Evolutionary conservation across 768 basidiomycete species (phyloP).

Genomic region (Russula sp.): DNA sequence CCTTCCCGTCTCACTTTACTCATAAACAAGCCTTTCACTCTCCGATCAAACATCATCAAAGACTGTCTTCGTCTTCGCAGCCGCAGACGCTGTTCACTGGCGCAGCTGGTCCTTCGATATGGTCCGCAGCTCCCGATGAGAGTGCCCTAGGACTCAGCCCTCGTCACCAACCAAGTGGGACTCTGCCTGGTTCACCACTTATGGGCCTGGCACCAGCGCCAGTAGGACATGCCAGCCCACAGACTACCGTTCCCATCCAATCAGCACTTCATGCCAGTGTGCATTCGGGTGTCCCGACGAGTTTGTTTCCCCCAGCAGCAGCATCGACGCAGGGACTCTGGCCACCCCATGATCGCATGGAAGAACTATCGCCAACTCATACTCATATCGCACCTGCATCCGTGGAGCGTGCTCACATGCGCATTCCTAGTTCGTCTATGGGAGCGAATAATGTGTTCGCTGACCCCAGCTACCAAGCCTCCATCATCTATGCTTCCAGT

Average conservation of each 20-base stretch:
- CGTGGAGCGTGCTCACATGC: conserved; percentile 8
- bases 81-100: conserved; percentile 51
- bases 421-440: conserved; percentile 12
- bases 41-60: conserved; percentile 26
- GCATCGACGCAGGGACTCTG: conserved; percentile 21
- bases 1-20: conserved; percentile 19
- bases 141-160: conserved; percentile 27
- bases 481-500: conserved; percentile 24
- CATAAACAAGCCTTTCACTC: conserved; percentile 21
- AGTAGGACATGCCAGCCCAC: conserved; percentile 12
- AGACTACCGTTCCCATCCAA: neutral
- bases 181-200: conserved; percentile 14
- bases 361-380: conserved; percentile 11
- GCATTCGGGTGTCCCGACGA: conserved; percentile 2
- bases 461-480: conserved; percentile 12
- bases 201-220: conserved; percentile 9
- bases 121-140: conserved; percentile 60
- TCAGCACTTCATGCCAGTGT: conserved; percentile 1
- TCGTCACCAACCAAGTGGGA: conserved; percentile 17
- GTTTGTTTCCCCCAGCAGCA: conserved; percentile 6
- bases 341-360: conserved; percentile 19
- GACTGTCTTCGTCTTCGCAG: conserved; percentile 38
- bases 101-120: conserved; percentile 52
- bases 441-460: conserved; percentile 2
- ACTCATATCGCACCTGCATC: conserved; percentile 5